Base-by-base conservation (phyloP, 192 early-diverging fungal genomes). In the Coemansia pectinata region DNA sequence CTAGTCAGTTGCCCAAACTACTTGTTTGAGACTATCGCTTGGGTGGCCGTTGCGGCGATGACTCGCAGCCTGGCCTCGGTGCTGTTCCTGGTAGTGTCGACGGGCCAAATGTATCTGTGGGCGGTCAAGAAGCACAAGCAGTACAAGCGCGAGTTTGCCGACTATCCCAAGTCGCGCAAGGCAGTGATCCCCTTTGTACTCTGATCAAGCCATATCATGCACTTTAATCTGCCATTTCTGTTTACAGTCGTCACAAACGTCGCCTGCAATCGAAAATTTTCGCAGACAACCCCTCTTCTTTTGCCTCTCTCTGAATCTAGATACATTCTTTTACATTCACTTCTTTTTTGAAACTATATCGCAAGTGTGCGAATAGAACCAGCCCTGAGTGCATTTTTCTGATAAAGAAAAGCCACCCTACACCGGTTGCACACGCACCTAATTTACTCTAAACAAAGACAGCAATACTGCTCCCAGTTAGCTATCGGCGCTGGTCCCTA, bases 91-190 rank as follows among this genome's bases (percentile, higher is more conserved):
- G 77, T 87, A 34, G 88, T 91, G 59, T 89, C 88, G 36, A 83
- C 86, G n/a, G 91, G 81, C 58, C 90, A 96, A 79, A 97, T 97
- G 96, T 93, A 92, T 67, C 29, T 91, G 9, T 98, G 96, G 96
- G 96, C 96, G 4, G 67, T 95, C 72, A 98, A 98, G 88, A 98
- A 98, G 87, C 95, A 97, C 85, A 88, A 88, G 67, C 85, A 87
- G 55, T 98, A 98, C 77, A 85, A 79, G 67, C 91, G 91, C 70
- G 96, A 98, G 77, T 98, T 98, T 85, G 86, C 88, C 6, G 88
- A 91, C 70, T 98, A 97, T 67, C 96, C 96, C 48, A 89, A 88
- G 70, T 88, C 88, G 61, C 89, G 96, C 73, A 94, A 90, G 75
- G 86, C 90, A 44, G 85, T 94, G 76, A 79, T 94, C 74, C 91